A percentile compares a stretch with the other conserved stretches of the same genome.
Conservation (phyloP, 805 yeast genomes). For the Dipodascus geniculatus region DNA sequence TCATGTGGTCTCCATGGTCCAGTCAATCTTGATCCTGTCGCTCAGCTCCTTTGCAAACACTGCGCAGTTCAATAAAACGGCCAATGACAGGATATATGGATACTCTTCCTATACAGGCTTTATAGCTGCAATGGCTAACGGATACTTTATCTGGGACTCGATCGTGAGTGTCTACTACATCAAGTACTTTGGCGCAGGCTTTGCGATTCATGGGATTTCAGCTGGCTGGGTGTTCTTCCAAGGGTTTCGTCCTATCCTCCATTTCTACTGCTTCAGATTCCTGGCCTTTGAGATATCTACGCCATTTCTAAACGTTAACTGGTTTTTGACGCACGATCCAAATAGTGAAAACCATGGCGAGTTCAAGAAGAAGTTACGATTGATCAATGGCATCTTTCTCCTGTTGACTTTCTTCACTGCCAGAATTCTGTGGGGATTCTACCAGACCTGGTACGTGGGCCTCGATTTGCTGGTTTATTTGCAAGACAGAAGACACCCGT, state of each 20-base stretch:
- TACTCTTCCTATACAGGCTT: constrained; percentile 66
- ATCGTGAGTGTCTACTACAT: constrained; percentile 52
- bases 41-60: constrained; percentile 46
- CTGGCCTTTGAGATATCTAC: constrained; percentile 80
- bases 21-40: constrained; percentile 53
- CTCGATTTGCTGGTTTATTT: constrained; percentile 28
- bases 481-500: constrained; percentile 30
- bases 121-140: constrained; percentile 59
- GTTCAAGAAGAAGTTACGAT: constrained; percentile 40
- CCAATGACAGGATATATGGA: constrained; percentile 47
- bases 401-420: constrained; percentile 62
- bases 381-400: constrained; percentile 62
- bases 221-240: constrained; percentile 62
- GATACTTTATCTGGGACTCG: constrained; percentile 89
- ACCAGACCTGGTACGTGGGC: constrained; percentile 47
- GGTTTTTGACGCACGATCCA: constrained; percentile 78
- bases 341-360: constrained; percentile 52
- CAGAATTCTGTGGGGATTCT: constrained; percentile 80
- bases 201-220: constrained; percentile 71
- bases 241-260: constrained; percentile 61
- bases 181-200: constrained; percentile 67
- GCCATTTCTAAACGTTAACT: constrained; percentile 88
- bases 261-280: constrained; percentile 74
- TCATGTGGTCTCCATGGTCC: constrained; percentile 81
- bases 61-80: constrained; percentile 21